Evolutionary conservation across 306 rosid genomes (phyloP), one percentile per base, ranked within the genome.

Genomic region (Acacia acuminata): DNA sequence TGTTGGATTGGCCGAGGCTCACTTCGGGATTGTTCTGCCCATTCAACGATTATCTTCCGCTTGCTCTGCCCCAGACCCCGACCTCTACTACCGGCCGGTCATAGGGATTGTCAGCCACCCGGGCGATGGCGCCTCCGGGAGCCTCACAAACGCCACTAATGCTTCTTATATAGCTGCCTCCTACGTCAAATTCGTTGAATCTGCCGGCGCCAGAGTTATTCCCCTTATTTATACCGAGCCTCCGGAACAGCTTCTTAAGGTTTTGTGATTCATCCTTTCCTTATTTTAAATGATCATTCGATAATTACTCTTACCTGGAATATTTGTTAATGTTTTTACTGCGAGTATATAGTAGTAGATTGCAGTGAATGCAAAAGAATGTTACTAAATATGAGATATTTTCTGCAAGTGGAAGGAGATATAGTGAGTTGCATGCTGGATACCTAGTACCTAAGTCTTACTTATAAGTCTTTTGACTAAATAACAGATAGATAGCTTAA

Each of bases 81-180:
- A 30, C 84, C 84, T 93, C 80, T 88, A 93, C 76, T 84, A 93
- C 88, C 85, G 76, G 1, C 97, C 98, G 4, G 91, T 94, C 67
- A 94, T 94, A 87, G 98, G 98, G 10, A 94, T 94, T 38, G 78
- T 94, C 2, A 88, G 83, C 80, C 98, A 94, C 30, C 98, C 98
- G 44, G 97, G 98, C 14, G 97, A 94, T 58, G 91, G 98, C 2
- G 92, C 93, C 47, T 88, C 97, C 14, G 97, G 94, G 2, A 85
- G 94, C 17, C 88, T 91, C 74, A 88, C 77, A 69, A 94, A 91
- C 78, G 94, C 88, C 65, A 77, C 97, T 17, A 76, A 47, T 15
- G 89, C 84, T 30, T 92, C 97, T 20, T 85, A 89, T 69, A 92
- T 94, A 71, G 94, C 94, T 12, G 98, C 98, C 15, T 94, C 98